phyloP scores from a whole-genome alignment of 352 stramenopile genomes.

The Bremia lactucae region DNA sequence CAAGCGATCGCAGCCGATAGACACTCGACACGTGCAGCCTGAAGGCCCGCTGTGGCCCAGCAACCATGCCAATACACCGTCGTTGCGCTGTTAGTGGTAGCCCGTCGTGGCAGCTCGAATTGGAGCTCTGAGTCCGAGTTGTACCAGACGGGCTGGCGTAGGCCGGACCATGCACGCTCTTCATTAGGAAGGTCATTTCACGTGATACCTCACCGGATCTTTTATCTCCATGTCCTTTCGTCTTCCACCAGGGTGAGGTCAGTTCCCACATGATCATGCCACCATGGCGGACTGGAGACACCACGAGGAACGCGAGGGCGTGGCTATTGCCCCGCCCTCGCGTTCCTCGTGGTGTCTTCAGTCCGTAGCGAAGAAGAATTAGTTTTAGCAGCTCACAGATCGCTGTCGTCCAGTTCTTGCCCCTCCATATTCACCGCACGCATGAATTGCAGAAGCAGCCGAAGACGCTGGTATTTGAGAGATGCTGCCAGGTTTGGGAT shows the following conservation, averaged over 20 bases:
- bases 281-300: background rate
- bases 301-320: too few relatives aligned
- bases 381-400: background rate
- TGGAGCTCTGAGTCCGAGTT: background rate
- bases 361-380: background rate
- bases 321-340: too few relatives aligned
- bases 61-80: background rate
- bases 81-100: background rate
- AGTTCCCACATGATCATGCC: background rate
- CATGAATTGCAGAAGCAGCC: background rate
- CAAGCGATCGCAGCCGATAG: background rate
- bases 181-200: background rate
- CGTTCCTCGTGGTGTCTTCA: too few relatives aligned
- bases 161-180: background rate
- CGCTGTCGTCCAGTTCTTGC: background rate
- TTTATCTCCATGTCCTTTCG: background rate
- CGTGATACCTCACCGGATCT: background rate
- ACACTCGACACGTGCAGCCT: background rate
- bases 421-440: background rate
- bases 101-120: background rate
- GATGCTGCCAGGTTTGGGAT: background rate
- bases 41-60: too few relatives aligned
- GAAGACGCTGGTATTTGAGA: background rate
- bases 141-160: background rate
- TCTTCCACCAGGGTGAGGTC: background rate